Base-by-base conservation (phyloP, 2,329 filamentous ascomycete genomes). In the Didymella sp. region DNA sequence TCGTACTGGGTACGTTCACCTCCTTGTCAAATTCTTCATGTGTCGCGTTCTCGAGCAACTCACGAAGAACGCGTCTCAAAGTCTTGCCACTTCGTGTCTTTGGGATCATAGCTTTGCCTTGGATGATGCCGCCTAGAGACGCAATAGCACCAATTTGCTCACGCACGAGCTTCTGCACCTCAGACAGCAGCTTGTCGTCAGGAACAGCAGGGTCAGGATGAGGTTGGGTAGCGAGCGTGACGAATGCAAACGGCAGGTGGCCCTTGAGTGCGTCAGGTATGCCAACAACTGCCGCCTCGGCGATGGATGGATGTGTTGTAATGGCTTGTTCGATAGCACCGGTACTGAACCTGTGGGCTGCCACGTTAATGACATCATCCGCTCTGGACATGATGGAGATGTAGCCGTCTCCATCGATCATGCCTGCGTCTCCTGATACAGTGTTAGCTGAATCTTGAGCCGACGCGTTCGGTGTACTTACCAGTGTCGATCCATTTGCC, bases 291-390 rank as follows among this genome's bases (percentile, higher is more conserved):
- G 91, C 92, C 51, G 89, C 90, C 80, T 97, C 93, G 27, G 89
- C 89, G 49, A 97, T 87, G 3, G 81, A 80, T 0, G 90, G 87
- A 71, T 96, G 92, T 0, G 88, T 88, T 12, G 92, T 89, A 59
- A 97, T 90, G 50, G 91, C 93, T 80, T 97, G 92, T 77, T 97
- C 93, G 73, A 97, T 95, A 30, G 89, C 85, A 90, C 90, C 91
- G 11, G 92, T 96, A 61, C 90, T 94, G 59, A 97, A 88, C 13
- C 93, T 86, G 78, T 97, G 93, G 5, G 93, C 92, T 37, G 92
- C 93, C n/a, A 96, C 93, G 71, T 97, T 97, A 71, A 97, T 92
- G 58, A 97, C 89, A 74, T 97, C 93, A 78, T 97, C 93, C 28
- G 82, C 83, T 50, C 86, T 76, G 3, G 82, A 81, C 84, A 88